Evolutionary conservation across 2,329 filamentous ascomycete genomes (phyloP).

Genomic region (Cladorrhinum sp.): DNA sequence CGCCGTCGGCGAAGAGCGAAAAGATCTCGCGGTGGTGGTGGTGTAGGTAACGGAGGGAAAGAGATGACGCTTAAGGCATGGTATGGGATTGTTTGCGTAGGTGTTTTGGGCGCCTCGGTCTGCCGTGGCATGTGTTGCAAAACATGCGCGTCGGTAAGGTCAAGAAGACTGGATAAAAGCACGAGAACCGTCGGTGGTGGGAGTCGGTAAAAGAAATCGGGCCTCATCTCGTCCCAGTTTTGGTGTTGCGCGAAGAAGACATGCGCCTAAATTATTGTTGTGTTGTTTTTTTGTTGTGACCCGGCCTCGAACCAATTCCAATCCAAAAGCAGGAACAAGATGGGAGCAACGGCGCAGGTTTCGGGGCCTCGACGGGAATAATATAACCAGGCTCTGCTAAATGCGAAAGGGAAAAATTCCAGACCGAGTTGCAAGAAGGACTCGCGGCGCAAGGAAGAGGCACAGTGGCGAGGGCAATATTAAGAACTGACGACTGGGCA

Average conservation of each 20-base stretch:
- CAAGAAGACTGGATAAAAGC: conserved; percentile 28
- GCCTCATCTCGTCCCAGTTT: conserved; percentile 22
- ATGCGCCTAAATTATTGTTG: conserved; percentile 2
- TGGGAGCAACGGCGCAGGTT: not conserved
- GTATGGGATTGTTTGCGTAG: conserved; percentile 30
- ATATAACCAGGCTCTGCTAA: conserved; percentile 6
- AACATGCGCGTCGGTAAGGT: conserved; percentile 27
- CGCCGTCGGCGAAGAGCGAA: conserved; percentile 40
- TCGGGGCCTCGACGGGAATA: not conserved
- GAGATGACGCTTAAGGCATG: conserved; percentile 33
- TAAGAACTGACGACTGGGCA: not conserved
- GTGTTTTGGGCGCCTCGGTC: conserved; percentile 17
- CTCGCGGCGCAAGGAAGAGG: conserved; percentile 8
- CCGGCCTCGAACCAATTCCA: conserved; percentile 3
- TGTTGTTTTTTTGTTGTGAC: not conserved
- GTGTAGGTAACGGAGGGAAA: conserved; percentile 39
- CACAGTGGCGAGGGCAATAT: conserved; percentile 18
- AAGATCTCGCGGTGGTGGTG: conserved; percentile 35
- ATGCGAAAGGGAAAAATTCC: not conserved
- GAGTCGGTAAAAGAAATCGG: conserved; percentile 30
- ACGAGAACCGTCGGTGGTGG: conserved; percentile 32
- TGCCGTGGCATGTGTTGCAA: conserved; percentile 24
- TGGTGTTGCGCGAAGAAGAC: not conserved
- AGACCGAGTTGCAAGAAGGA: conserved; percentile 1
- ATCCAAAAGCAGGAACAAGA: conserved; percentile 5